Base-by-base conservation (phyloP, 306 rosid genomes). In the Rosa chinensis region DNA sequence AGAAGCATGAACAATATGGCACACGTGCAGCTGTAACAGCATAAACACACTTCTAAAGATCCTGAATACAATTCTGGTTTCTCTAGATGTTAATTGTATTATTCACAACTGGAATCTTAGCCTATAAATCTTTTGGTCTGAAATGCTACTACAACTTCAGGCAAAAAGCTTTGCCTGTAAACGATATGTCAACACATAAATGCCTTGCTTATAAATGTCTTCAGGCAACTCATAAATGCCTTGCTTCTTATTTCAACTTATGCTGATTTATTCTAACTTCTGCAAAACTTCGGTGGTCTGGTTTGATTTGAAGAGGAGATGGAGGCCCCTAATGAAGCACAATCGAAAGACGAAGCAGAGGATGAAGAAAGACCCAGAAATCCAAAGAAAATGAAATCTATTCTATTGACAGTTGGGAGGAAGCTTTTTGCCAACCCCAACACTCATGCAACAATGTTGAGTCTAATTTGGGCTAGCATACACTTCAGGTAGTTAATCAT, bases 381-480 rank as follows among this genome's bases (percentile, higher is more conserved):
- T 53, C 78, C 78, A 48, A 88, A 79, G 74, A 90, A 81, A 53
- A 79, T 49, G 71, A 88, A 89, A 82, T 86, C 90, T 25, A 84
- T 92, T 85, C 89, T 94, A 39, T 83, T 82, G 49, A 91, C 90
- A 43, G 99, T 91, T 53, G 98, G 92, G 77, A 91, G 86, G 80
- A 90, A 95, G 82, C 84, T 95, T 55, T 78, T 89, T 14, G 53
- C 52, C 39, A 95, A 95, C 80, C 99, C 98, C 76, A 95, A 95
- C 80, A 95, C 99, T 17, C 93, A 92, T 86, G 99, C 97, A 81
- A 95, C 99, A 75, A 44, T 89, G 11, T 25, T 89, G 44, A 97
- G 97, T 66, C 89, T 95, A 63, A 81, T 84, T 78, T 95, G 99
- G 99, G 87, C 98, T 43, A 77, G 90, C 86, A 87, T 95, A 80